phyloP scores from a whole-genome alignment of 1,284 basidiomycete genomes.

The Ganoderma multipileum region DNA sequence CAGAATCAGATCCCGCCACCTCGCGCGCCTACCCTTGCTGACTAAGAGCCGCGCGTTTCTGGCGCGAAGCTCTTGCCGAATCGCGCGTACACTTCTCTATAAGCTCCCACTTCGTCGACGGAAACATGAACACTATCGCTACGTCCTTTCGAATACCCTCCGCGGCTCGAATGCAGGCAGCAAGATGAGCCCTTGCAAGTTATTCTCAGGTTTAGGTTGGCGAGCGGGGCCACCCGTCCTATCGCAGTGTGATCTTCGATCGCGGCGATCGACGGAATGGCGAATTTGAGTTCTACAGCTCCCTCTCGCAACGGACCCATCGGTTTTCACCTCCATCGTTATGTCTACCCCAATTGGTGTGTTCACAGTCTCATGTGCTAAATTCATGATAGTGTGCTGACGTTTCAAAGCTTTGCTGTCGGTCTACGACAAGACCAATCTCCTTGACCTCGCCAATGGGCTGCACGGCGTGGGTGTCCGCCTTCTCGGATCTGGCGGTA shows the following conservation, averaged over 20 bases:
- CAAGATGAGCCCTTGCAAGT: not conserved
- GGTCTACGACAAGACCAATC: slow-evolving; percentile 95
- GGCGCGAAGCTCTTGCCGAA: not conserved
- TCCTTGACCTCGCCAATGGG: slow-evolving; percentile 89
- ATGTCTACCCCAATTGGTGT: slow-evolving; percentile 47
- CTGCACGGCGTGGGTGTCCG: slow-evolving; percentile 85
- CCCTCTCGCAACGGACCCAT: not conserved
- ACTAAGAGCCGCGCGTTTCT: not conserved
- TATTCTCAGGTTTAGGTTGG: not conserved
- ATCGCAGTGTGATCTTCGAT: slow-evolving; percentile 28
- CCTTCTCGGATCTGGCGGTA: slow-evolving; percentile 95
- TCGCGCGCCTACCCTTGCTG: not conserved
- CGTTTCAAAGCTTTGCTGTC: slow-evolving; percentile 80
- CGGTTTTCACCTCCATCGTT: slow-evolving; percentile 18
- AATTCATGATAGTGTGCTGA: slow-evolving; percentile 11
- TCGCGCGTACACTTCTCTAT: not conserved
- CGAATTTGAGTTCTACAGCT: slow-evolving; percentile 23
- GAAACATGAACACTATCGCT: not conserved
- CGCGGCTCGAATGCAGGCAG: not conserved
- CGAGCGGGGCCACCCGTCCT: slow-evolving; percentile 6
- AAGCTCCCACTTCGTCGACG: not conserved
- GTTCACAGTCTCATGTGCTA: slow-evolving; percentile 15
- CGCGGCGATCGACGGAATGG: slow-evolving; percentile 24
- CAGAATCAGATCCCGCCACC: no score
- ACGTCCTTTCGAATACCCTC: not conserved